Evolutionary conservation across 257 asterid species (phyloP).

Genomic region (Solanum neorickii): DNA sequence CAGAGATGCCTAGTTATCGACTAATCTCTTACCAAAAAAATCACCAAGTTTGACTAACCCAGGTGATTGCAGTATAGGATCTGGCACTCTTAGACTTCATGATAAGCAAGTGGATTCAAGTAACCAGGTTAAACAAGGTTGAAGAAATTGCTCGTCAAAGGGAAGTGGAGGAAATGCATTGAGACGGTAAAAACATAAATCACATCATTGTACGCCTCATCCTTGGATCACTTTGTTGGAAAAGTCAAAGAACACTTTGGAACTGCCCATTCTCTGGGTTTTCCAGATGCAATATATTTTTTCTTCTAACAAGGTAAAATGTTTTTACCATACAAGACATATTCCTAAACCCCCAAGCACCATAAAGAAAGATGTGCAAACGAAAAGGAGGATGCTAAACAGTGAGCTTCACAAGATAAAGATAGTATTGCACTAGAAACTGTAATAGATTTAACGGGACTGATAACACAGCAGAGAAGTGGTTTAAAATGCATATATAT

Average conservation of each 20-base stretch:
- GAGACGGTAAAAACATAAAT: background rate
- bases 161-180: background rate
- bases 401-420: background rate
- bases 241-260: background rate
- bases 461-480: background rate
- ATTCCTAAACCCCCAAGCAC: background rate
- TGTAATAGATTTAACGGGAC: background rate
- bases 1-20: background rate
- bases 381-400: background rate
- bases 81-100: background rate
- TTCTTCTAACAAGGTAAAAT: background rate
- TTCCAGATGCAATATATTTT: background rate
- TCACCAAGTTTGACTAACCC: background rate
- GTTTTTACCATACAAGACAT: background rate
- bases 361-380: background rate
- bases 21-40: background rate
- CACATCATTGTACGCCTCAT: background rate
- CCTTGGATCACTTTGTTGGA: background rate
- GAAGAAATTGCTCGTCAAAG: background rate
- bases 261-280: background rate
- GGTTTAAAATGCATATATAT: background rate
- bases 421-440: background rate
- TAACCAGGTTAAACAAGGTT: background rate
- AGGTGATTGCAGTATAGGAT: background rate
- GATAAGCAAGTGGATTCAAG: background rate